These are phyloP conservation scores for Fistulinella prunicolor DNA, from an alignment of 768 basidiomycete species.

Conservation along the genomic window DNA sequence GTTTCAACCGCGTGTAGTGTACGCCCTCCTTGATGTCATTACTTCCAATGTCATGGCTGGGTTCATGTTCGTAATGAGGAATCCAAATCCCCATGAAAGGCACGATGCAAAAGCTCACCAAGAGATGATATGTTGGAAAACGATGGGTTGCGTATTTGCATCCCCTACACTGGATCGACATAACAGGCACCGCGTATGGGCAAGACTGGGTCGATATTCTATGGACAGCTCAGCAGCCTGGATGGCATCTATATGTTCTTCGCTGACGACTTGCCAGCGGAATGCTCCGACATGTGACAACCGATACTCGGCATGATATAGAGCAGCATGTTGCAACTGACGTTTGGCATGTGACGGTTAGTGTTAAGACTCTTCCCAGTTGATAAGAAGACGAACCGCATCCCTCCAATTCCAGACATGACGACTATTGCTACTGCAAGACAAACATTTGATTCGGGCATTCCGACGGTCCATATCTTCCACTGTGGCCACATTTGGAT, in stretches of 20 bases:
- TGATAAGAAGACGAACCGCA: not conserved
- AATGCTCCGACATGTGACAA: not conserved
- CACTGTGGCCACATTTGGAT: not conserved
- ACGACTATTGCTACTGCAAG: not conserved
- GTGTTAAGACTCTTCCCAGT: not conserved
- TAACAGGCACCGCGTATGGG: conserved; percentile 2
- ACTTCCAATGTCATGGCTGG: not conserved
- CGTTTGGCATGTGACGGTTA: not conserved
- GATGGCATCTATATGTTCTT: not conserved
- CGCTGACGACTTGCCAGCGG: not conserved
- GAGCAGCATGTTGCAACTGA: not conserved
- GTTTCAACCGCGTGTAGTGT: not conserved
- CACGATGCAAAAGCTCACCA: not conserved
- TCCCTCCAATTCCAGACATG: not conserved
- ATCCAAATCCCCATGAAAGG: no score
- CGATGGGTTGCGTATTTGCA: not conserved
- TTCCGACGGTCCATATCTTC: conserved; percentile 4
- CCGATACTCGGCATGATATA: not conserved
- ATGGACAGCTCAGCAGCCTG: not conserved
- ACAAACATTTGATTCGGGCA: not conserved
- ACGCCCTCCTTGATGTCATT: not conserved
- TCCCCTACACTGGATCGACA: conserved; percentile 9
- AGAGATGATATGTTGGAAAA: no score
- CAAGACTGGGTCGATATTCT: no score
- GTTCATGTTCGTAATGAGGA: no score